A percentile compares a stretch with the other conserved stretches of the same genome.
These are phyloP conservation scores for Neurospora intermedia DNA, from an alignment of 495 filamentous ascomycete genomes.

Conservation along the genomic window DNA sequence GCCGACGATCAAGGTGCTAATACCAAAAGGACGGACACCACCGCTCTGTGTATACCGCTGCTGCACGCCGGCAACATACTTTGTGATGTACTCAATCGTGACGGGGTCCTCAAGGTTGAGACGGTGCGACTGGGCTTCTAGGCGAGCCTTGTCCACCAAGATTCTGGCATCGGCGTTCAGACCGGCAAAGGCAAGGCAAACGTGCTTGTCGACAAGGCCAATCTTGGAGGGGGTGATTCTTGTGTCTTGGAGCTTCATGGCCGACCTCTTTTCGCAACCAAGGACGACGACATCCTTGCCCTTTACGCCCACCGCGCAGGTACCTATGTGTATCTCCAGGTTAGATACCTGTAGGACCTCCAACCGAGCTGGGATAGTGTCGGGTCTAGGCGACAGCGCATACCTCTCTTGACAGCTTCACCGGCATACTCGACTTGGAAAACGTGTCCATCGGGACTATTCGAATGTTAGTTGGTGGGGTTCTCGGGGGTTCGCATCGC, in stretches of 20 bases:
- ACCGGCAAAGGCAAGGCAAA: constrained; percentile 92
- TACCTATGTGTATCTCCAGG: constrained; percentile 46
- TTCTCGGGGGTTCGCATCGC: constrained; percentile 4
- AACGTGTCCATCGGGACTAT: constrained; percentile 94
- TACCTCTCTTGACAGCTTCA: constrained; percentile 97
- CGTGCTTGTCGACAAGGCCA: constrained; percentile 85
- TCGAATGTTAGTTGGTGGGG: constrained; percentile 2
- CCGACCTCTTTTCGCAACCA: constrained; percentile 96
- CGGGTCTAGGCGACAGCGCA: background rate
- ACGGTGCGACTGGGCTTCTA: constrained; percentile 95
- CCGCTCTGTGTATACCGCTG: constrained; percentile 97
- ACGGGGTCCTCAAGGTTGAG: constrained; percentile 97
- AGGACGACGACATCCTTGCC: constrained; percentile 88
- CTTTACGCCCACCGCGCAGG: constrained; percentile 96
- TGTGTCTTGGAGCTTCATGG: constrained; percentile 98
- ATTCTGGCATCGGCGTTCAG: constrained; percentile 96
- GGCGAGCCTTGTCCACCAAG: constrained; percentile 89
- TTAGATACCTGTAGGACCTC: background rate
- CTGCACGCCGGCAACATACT: constrained; percentile 94
- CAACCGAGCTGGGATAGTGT: background rate
- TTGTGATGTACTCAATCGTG: constrained; percentile 97
- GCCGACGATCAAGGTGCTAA: constrained; percentile 92
- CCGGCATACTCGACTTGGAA: constrained; percentile 99
- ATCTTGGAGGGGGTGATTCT: constrained; percentile 99
- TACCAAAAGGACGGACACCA: constrained; percentile 93